Conservation (phyloP, 768 basidiomycete genomes). For the Austroboletus eburneus region DNA sequence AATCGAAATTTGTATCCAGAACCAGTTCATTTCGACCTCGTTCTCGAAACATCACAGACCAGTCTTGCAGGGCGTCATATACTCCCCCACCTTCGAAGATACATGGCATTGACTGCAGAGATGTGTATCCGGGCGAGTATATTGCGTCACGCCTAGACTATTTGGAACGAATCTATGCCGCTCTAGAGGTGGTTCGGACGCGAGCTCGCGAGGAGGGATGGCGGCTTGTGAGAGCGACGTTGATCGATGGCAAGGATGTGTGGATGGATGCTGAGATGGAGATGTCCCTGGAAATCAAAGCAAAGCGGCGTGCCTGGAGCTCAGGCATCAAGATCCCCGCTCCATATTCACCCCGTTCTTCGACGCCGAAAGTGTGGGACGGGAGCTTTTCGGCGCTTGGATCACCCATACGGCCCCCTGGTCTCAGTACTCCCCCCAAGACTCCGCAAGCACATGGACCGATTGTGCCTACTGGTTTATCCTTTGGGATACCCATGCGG, state of each 20-base stretch:
- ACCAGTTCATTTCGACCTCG: slow-evolving; percentile 26
- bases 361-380: slow-evolving; percentile 15
- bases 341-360: slow-evolving; percentile 13
- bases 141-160: slow-evolving; percentile 13
- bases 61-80: background rate
- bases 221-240: slow-evolving; percentile 33
- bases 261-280: slow-evolving; percentile 29
- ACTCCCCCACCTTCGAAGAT: slow-evolving; percentile 1
- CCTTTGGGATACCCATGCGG: slow-evolving; percentile 46
- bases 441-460: slow-evolving; percentile 10
- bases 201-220: slow-evolving; percentile 40
- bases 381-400: slow-evolving; percentile 1
- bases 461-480: slow-evolving; percentile 35
- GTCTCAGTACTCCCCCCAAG: slow-evolving; percentile 10
- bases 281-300: slow-evolving; percentile 49
- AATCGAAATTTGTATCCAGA: slow-evolving; percentile 16
- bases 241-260: slow-evolving; percentile 18
- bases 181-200: slow-evolving; percentile 39
- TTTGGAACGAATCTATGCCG: slow-evolving; percentile 38
- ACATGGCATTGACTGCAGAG: slow-evolving; percentile 1
- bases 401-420: slow-evolving; percentile 19
- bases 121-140: slow-evolving; percentile 9
- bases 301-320: slow-evolving; percentile 65
- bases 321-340: slow-evolving; percentile 43
- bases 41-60: slow-evolving; percentile 15